Conservation (phyloP, 1,139 yeast species). For the Lodderomyces metapsilosis region DNA sequence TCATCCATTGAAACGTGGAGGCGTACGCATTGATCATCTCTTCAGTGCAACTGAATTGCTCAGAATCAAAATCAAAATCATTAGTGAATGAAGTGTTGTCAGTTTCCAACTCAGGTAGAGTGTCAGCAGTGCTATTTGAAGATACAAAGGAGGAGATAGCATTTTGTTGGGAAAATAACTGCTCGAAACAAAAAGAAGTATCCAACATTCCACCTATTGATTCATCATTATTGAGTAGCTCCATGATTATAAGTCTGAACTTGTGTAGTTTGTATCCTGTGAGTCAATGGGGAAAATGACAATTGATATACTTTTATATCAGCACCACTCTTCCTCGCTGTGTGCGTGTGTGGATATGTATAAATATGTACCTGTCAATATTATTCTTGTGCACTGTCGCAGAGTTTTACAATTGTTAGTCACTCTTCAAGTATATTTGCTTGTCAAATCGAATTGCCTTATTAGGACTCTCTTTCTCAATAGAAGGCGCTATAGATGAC, state of each 20-base stretch:
- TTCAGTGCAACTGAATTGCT: neutral
- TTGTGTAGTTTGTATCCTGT: too few species aligned
- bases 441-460: neutral
- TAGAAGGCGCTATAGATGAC: neutral
- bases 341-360: neutral
- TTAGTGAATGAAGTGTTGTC: neutral
- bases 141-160: neutral
- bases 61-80: neutral
- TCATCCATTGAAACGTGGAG: neutral
- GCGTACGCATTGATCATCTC: neutral
- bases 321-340: neutral
- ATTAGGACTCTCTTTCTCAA: neutral
- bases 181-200: neutral
- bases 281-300: too few species aligned
- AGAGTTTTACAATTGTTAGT: neutral
- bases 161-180: neutral
- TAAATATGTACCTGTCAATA: constrained; percentile 5
- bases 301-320: neutral
- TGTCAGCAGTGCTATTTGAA: neutral
- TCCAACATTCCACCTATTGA: neutral
- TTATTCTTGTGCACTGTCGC: neutral
- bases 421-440: neutral
- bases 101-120: neutral
- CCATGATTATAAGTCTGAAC: neutral
- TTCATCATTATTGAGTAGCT: neutral